Base-by-base conservation (phyloP, 768 basidiomycete species). In the Pisolithus albus region DNA sequence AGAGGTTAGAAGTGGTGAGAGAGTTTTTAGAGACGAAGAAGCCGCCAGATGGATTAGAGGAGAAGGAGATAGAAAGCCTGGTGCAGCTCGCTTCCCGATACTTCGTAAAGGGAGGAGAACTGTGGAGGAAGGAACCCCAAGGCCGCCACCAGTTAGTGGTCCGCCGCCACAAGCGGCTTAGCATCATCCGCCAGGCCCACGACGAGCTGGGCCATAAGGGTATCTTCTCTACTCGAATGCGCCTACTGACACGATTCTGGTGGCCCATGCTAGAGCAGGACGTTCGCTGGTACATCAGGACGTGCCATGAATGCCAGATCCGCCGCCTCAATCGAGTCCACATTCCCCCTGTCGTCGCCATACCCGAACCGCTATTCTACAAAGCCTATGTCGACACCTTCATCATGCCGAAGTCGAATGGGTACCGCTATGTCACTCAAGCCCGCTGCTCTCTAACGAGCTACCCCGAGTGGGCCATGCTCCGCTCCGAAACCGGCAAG, bases 271-370 rank as follows among this genome's bases (percentile, higher is more conserved):
- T 52, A 1, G 16, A 5, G 10, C 23, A 52, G 1, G 46, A 52
- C 1, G 6, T 52, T 5, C 30, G 40, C 9, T 52, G 46, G 47
- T 58, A 42, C 13, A 64, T 75, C 30, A 59, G 62, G 21, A 65
- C 19, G 40, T 51, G 73, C 69, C 2, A 74, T 71, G 69, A 52
- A 69, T n/a, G 56, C 52, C 7, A 65, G 63, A 15, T 70, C 56
- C 3, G 61, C 62, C 46, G 41, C 56, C 18, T 42, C 16, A 70
- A 70, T 7, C 44, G 38, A 8, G 5, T 60, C 1, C 47, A 47
- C 18, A 56, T 64, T 15, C 63, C 52, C 0, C 59, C 53, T 3
- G 56, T 48, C 0, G 46, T 62, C 2, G 28, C 50, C 0, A 5
- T 37, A 0, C 40, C 60, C 1, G 48, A 50, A 4, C 49, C 53